Evolutionary conservation across 163 green algal species (phyloP).

Genomic region (Scenedesmus sp.): DNA sequence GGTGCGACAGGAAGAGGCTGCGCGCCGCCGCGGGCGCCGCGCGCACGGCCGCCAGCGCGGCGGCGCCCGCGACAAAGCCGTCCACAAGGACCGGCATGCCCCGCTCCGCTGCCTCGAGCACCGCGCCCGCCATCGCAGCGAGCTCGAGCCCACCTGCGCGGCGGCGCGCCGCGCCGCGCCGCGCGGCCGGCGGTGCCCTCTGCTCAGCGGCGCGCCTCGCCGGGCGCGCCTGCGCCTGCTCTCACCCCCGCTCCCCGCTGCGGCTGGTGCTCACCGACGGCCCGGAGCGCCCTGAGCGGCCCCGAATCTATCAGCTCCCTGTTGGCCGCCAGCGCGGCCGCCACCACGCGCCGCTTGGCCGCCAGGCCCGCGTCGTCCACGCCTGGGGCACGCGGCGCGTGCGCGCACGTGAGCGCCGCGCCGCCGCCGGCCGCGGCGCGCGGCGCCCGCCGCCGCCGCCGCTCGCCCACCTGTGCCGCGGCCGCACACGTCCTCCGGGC

Average conservation of each 20-base stretch:
- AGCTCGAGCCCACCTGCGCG: constrained; percentile 63
- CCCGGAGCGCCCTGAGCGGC: constrained; percentile 39
- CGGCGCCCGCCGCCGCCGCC: too few relatives aligned
- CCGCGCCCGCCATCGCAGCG: constrained; percentile 55
- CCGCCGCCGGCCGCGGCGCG: too few relatives aligned
- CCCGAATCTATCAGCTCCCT: constrained; percentile 23
- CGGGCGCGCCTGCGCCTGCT: too few relatives aligned
- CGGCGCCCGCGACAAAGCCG: constrained; percentile 62
- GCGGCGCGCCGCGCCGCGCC: too few relatives aligned
- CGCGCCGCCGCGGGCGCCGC: constrained; percentile 26
- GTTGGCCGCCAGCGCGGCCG: constrained; percentile 43
- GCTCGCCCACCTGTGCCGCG: constrained; percentile 48
- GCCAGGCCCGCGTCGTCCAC: constrained; percentile 51
- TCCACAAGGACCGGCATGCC: constrained; percentile 59
- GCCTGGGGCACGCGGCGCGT: constrained; percentile 25
- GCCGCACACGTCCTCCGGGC: constrained; percentile 50
- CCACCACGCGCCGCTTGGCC: constrained; percentile 47
- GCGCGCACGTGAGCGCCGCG: too few relatives aligned
- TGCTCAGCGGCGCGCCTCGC: too few relatives aligned
- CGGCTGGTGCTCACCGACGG: too few relatives aligned
- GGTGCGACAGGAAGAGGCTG: constrained; percentile 58
- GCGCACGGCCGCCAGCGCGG: constrained; percentile 53
- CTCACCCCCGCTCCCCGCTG: too few relatives aligned
- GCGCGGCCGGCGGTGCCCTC: too few relatives aligned
- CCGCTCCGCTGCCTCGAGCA: constrained; percentile 31